Percentiles rank a stretch among this genome's conserved stretches.
Conservation (phyloP, 2,329 filamentous ascomycete species). For the Ilyonectria sp. region DNA sequence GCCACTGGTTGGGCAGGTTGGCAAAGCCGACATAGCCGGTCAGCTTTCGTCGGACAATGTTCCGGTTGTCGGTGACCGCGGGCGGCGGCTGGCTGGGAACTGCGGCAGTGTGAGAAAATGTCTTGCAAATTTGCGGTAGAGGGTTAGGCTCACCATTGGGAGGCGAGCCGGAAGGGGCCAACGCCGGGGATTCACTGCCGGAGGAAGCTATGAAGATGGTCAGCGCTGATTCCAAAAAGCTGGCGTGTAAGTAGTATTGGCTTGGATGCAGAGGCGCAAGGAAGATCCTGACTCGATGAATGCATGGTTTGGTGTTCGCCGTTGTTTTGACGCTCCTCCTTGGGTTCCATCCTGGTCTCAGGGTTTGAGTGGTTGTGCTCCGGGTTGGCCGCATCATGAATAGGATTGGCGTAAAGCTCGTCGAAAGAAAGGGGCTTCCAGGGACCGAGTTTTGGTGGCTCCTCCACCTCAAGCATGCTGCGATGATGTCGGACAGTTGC, state of each 20-base stretch:
- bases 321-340: not conserved
- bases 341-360: not conserved
- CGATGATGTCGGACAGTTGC: constrained; percentile 57
- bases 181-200: constrained; percentile 60
- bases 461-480: constrained; percentile 70
- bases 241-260: constrained; percentile 30
- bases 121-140: constrained; percentile 10
- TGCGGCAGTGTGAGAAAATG: constrained; percentile 38
- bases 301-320: constrained; percentile 22
- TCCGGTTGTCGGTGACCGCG: constrained; percentile 79
- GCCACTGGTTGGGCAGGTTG: constrained; percentile 99
- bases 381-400: constrained; percentile 36
- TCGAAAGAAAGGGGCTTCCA: constrained; percentile 62
- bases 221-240: constrained; percentile 48
- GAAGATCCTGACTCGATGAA: constrained; percentile 55
- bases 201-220: constrained; percentile 61
- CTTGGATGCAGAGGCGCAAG: constrained; percentile 39
- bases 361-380: constrained; percentile 18
- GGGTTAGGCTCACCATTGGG: constrained; percentile 55
- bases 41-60: constrained; percentile 98
- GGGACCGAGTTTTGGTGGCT: constrained; percentile 61
- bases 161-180: constrained; percentile 58
- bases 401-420: constrained; percentile 58
- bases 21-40: constrained; percentile 99
- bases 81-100: constrained; percentile 59